Conservation (phyloP, 345 rosid species). For the Salix brachista region DNA sequence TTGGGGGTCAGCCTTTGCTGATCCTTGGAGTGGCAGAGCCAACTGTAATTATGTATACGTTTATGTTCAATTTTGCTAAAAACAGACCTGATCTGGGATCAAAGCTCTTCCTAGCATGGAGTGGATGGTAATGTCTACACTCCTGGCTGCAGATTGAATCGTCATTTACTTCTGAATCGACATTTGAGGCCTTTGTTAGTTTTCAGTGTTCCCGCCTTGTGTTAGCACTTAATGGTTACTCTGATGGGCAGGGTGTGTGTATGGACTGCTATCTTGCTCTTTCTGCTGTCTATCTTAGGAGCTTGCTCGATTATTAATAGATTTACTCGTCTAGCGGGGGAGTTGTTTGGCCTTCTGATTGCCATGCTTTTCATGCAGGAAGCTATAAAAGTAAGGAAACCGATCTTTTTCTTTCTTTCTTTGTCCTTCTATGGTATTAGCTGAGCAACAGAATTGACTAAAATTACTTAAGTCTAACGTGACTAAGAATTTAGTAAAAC, state of each 20-base stretch:
- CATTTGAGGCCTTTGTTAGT: background rate
- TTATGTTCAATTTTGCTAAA: constrained; percentile 29
- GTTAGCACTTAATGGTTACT: background rate
- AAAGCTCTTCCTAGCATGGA: constrained; percentile 33
- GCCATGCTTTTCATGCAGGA: constrained; percentile 34
- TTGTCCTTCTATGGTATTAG: background rate
- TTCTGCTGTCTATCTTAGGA: constrained; percentile 23
- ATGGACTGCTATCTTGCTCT: constrained; percentile 29
- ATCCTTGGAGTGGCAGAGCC: constrained; percentile 36
- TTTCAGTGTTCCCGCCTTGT: background rate
- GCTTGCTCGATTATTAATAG: constrained; percentile 30
- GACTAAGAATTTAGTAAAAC: background rate
- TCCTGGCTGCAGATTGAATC: constrained; percentile 5
- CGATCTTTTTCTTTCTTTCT: background rate
- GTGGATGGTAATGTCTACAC: constrained; percentile 24
- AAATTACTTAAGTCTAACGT: background rate
- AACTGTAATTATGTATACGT: constrained; percentile 33
- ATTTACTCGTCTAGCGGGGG: constrained; percentile 30
- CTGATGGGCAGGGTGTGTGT: constrained; percentile 26
- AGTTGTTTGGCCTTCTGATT: constrained; percentile 27
- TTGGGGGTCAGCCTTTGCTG: constrained; percentile 33
- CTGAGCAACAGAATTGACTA: background rate
- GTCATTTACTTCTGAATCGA: background rate
- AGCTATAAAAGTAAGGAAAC: constrained; percentile 26
- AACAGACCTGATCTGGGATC: constrained; percentile 27